A percentile compares a stretch with the other conserved stretches of the same genome.
Evolutionary conservation across 306 rosid species (phyloP).

Genomic region (Psophocarpus tetragonolobus): DNA sequence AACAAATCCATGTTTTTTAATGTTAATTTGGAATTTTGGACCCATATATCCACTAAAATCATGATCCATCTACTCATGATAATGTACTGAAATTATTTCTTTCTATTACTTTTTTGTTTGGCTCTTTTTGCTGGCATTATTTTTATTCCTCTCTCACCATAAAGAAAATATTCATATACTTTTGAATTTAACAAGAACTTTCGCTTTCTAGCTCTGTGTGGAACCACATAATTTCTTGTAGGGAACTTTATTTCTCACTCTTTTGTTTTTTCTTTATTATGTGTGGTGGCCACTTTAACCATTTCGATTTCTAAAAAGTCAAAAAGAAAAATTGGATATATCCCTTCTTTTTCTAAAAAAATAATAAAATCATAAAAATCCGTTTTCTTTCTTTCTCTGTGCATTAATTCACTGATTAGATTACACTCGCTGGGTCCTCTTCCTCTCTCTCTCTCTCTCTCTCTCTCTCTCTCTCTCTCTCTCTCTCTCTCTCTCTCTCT

Average conservation of each 20-base stretch:
- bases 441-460: too few species aligned
- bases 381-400: background rate
- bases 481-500: background rate
- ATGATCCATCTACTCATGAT: conserved; percentile 49
- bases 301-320: conserved; percentile 40
- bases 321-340: conserved; percentile 30
- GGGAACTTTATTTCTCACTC: conserved; percentile 49
- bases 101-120: conserved; percentile 48
- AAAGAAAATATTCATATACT: conserved; percentile 42
- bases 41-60: conserved; percentile 57
- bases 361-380: background rate
- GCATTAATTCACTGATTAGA: background rate
- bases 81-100: conserved; percentile 50
- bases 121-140: conserved; percentile 44
- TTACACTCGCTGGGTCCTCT: too few species aligned
- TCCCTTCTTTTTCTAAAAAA: background rate
- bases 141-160: conserved; percentile 33
- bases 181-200: conserved; percentile 47
- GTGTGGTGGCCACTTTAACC: conserved; percentile 44
- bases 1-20: conserved; percentile 55
- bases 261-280: conserved; percentile 31
- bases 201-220: conserved; percentile 66
- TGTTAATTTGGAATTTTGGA: conserved; percentile 47
- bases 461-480: background rate
- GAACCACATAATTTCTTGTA: conserved; percentile 57